These are phyloP conservation scores for Trichophaea hybrida DNA, from an alignment of 2,329 filamentous ascomycete species.

Conservation along the genomic window DNA sequence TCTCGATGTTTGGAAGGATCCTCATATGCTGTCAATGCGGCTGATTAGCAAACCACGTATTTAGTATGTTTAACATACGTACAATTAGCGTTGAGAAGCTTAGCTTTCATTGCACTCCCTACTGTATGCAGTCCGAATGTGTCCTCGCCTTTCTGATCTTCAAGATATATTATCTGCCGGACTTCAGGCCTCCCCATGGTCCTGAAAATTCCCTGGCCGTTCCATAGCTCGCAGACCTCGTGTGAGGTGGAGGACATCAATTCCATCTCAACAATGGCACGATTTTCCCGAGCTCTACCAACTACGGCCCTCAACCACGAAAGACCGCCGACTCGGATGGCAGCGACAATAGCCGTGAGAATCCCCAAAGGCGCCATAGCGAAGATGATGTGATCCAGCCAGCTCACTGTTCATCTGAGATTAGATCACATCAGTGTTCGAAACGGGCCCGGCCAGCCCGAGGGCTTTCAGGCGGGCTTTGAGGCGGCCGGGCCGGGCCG, in stretches of 20 bases:
- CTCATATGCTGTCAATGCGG: background rate
- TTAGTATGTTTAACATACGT: conserved; percentile 29
- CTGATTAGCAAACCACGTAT: background rate
- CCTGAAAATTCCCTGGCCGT: conserved; percentile 10
- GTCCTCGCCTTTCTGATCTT: conserved; percentile 23
- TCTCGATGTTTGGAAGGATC: background rate
- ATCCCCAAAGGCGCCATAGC: conserved; percentile 36
- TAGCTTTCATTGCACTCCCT: background rate
- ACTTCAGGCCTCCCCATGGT: conserved; percentile 8
- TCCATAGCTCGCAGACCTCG: conserved; percentile 27
- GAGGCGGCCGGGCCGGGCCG: too few relatives aligned
- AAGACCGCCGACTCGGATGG: conserved; percentile 30
- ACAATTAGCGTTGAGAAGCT: conserved; percentile 35
- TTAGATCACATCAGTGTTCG: too few relatives aligned
- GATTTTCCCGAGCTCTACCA: conserved; percentile 30
- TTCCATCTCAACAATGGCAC: conserved; percentile 31
- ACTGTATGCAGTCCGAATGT: conserved; percentile 2
- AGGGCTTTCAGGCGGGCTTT: too few relatives aligned
- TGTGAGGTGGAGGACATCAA: conserved; percentile 34
- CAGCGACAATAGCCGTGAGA: conserved; percentile 31
- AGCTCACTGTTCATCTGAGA: conserved; percentile 22
- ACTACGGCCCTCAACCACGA: conserved; percentile 35
- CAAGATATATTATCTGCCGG: conserved; percentile 8
- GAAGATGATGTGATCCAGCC: conserved; percentile 36
- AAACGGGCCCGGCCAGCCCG: too few relatives aligned